Conservation (phyloP, 192 early-diverging fungal species). For the Coemansia sp. region DNA sequence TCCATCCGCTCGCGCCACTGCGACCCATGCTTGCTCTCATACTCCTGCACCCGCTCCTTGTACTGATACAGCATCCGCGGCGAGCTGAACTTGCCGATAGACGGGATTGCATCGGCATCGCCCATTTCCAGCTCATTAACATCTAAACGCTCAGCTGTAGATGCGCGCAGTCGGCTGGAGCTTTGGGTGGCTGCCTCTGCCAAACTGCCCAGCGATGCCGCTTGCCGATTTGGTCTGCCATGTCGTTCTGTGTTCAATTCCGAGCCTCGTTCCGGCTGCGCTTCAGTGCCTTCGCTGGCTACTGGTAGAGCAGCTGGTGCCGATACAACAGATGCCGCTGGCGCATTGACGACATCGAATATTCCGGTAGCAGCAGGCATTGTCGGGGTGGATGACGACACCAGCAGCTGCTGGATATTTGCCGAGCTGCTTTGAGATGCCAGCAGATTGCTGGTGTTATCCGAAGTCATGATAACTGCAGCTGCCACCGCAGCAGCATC, state of each 20-base stretch:
- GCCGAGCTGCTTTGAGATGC: neutral
- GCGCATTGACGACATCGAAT: neutral
- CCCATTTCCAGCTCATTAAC: constrained; percentile 12
- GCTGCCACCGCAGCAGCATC: neutral
- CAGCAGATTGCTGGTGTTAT: neutral
- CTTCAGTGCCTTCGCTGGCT: too few relatives aligned
- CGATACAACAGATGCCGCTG: too few relatives aligned
- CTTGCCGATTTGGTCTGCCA: neutral
- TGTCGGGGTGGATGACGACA: neutral
- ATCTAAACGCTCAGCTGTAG: constrained; percentile 3
- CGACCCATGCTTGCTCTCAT: constrained; percentile 22
- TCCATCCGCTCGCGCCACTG: constrained; percentile 48
- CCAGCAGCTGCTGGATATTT: constrained; percentile 5
- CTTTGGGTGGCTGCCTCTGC: neutral
- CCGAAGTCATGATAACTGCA: neutral
- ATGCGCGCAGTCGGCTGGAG: neutral
- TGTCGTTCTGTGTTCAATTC: too few relatives aligned
- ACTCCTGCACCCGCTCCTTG: constrained; percentile 22
- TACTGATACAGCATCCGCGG: constrained; percentile 30
- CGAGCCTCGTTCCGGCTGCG: too few relatives aligned
- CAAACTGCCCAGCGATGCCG: constrained; percentile 5
- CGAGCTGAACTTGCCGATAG: constrained; percentile 38
- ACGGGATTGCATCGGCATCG: constrained; percentile 31
- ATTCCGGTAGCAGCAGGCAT: neutral
- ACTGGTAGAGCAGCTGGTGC: too few relatives aligned